Evolutionary conservation across 148 eudicot species (phyloP).

Genomic region (Rhododendron griersonianum): DNA sequence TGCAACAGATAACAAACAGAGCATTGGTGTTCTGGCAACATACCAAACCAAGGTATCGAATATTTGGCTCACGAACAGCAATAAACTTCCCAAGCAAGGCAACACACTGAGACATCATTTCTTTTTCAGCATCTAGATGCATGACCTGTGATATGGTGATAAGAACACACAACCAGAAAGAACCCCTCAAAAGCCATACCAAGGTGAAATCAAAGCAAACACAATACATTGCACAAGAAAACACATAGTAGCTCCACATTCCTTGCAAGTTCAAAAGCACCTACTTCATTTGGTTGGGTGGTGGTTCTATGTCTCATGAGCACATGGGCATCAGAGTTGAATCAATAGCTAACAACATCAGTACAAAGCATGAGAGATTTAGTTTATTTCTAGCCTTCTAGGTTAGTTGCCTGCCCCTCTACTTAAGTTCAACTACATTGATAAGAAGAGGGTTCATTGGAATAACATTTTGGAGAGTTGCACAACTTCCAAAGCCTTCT

Average conservation of each 20-base stretch:
- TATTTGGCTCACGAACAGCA: constrained; percentile 99
- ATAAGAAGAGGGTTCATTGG: neutral
- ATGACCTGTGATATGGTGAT: constrained; percentile 60
- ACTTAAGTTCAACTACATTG: neutral
- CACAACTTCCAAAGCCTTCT: neutral
- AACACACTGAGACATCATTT: constrained; percentile 99
- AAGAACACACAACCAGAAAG: constrained; percentile 6
- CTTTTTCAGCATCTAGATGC: constrained; percentile 99
- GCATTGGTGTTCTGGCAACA: constrained; percentile 20
- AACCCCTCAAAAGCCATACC: constrained; percentile 1
- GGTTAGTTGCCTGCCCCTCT: neutral
- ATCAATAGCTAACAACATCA: neutral
- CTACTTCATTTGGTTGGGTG: neutral
- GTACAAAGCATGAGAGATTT: neutral
- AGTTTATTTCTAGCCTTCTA: neutral
- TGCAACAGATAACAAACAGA: constrained; percentile 1
- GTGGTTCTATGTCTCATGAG: neutral
- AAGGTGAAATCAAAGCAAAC: neutral
- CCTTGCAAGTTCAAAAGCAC: neutral
- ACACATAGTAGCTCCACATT: neutral
- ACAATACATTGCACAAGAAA: neutral
- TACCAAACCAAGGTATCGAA: constrained; percentile 97
- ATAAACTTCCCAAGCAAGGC: constrained; percentile 99
- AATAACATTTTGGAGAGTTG: neutral
- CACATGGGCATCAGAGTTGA: neutral